Percentiles rank a stretch among this genome's conserved stretches.
Conservation (phyloP, 371 early-diverging fungal genomes). For the Mortierella sp. region DNA sequence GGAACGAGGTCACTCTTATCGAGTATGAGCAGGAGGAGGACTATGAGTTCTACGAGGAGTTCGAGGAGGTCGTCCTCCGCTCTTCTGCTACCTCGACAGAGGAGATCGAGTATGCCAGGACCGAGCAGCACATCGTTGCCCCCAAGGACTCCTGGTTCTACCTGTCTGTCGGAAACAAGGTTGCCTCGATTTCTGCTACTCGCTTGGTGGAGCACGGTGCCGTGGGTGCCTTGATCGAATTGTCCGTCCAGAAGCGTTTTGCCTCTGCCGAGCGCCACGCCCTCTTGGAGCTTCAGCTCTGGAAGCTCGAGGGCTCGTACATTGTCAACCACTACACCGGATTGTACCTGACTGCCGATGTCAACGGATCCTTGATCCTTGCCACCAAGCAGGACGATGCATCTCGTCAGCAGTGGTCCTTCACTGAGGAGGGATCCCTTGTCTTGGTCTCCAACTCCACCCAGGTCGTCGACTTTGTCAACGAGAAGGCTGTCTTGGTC, state of each 20-base stretch:
- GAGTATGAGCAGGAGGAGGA: conserved; percentile 37
- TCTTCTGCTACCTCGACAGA: conserved; percentile 31
- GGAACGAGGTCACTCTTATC: conserved; percentile 34
- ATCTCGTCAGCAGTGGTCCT: conserved; percentile 48
- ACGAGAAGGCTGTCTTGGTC: conserved; percentile 45
- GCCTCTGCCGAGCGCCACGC: conserved; percentile 40
- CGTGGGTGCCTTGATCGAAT: conserved; percentile 33
- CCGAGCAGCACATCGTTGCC: conserved; percentile 36
- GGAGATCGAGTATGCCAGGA: conserved; percentile 41
- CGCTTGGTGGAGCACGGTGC: conserved; percentile 33
- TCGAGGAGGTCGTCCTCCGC: conserved; percentile 48
- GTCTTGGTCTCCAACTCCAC: conserved; percentile 37
- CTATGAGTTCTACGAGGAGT: conserved; percentile 50
- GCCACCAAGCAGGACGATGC: conserved; percentile 30
- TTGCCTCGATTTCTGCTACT: conserved; percentile 28
- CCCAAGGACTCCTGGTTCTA: conserved; percentile 51
- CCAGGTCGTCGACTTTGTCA: conserved; percentile 47
- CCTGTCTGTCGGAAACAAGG: conserved; percentile 40
- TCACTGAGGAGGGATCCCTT: conserved; percentile 46
- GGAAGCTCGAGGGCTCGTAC: conserved; percentile 50
- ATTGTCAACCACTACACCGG: conserved; percentile 50
- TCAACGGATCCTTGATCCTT: conserved; percentile 21
- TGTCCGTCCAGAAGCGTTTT: conserved; percentile 42
- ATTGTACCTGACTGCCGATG: conserved; percentile 34
- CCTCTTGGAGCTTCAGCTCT: conserved; percentile 51